phyloP scores from a whole-genome alignment of 768 basidiomycete genomes.

The Ramaria sp. region DNA sequence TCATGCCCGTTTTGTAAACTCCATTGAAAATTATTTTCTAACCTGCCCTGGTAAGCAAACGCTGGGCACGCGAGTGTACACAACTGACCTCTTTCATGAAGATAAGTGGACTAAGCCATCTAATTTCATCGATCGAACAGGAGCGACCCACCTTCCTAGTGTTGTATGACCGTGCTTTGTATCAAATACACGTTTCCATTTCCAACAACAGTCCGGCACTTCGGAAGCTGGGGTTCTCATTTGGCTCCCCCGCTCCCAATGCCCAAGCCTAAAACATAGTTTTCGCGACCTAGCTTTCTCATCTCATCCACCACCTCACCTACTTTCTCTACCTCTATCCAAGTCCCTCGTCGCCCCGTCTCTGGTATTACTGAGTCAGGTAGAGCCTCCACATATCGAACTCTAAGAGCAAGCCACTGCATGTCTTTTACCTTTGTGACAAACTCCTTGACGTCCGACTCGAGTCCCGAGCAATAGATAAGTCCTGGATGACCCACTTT shows the following conservation, averaged over 20 bases:
- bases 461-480: constrained; percentile 56
- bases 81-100: constrained; percentile 2
- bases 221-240: too few species aligned
- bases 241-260: constrained; percentile 33
- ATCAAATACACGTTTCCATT: too few species aligned
- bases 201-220: too few species aligned
- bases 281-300: constrained; percentile 43
- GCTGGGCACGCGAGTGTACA: not conserved
- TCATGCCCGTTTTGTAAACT: constrained; percentile 61
- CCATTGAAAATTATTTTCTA: constrained; percentile 66
- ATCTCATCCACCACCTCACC: constrained; percentile 62
- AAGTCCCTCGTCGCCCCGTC: constrained; percentile 19
- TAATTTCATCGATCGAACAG: not conserved
- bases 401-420: constrained; percentile 67
- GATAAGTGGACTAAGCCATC: constrained; percentile 30
- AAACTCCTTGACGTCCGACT: constrained; percentile 48
- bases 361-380: constrained; percentile 5
- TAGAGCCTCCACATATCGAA: constrained; percentile 48
- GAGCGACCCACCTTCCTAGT: not conserved
- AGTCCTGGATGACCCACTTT: constrained; percentile 70
- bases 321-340: constrained; percentile 61
- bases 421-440: constrained; percentile 57
- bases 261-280: constrained; percentile 51
- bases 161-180: not conserved
- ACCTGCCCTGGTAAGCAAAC: constrained; percentile 53